phyloP scores from a whole-genome alignment of 257 asterid genomes.

The Apocynum venetum region DNA sequence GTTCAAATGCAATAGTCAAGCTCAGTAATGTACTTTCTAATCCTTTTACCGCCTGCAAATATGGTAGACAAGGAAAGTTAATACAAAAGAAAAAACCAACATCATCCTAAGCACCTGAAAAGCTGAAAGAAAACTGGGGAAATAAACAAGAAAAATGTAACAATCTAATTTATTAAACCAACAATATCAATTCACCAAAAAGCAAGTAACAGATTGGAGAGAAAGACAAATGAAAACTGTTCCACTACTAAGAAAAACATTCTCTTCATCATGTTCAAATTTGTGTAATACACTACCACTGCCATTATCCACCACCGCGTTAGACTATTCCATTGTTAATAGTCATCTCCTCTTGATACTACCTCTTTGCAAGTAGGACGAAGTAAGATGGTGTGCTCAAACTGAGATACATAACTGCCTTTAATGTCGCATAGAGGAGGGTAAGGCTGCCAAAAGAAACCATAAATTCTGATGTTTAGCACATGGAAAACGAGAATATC shows the following conservation, averaged over 20 bases:
- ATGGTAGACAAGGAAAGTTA: too few relatives aligned
- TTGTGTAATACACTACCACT: neutral
- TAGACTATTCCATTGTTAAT: conserved; percentile 30
- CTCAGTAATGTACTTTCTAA: too few relatives aligned
- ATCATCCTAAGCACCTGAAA: neutral
- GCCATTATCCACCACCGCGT: neutral
- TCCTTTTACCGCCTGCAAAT: too few relatives aligned
- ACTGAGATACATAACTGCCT: conserved; percentile 94
- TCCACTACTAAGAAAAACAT: neutral
- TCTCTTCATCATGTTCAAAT: neutral
- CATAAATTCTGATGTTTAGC: neutral
- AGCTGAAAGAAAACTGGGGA: neutral
- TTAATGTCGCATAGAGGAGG: conserved; percentile 94
- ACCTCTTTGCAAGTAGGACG: conserved; percentile 99
- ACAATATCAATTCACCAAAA: neutral
- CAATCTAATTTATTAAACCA: neutral
- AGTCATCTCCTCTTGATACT: conserved; percentile 92
- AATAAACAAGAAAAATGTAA: neutral
- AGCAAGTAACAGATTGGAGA: neutral
- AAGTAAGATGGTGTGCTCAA: conserved; percentile 92
- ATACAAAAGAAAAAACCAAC: too few relatives aligned
- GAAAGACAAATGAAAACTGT: neutral
- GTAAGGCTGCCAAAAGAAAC: conserved; percentile 56
- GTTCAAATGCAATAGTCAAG: too few relatives aligned
- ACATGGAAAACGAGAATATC: neutral